A percentile compares a stretch with the other conserved stretches of the same genome.
These are phyloP conservation scores for Xylaria bambusicola DNA, from an alignment of 495 filamentous ascomycete species.

Conservation along the genomic window DNA sequence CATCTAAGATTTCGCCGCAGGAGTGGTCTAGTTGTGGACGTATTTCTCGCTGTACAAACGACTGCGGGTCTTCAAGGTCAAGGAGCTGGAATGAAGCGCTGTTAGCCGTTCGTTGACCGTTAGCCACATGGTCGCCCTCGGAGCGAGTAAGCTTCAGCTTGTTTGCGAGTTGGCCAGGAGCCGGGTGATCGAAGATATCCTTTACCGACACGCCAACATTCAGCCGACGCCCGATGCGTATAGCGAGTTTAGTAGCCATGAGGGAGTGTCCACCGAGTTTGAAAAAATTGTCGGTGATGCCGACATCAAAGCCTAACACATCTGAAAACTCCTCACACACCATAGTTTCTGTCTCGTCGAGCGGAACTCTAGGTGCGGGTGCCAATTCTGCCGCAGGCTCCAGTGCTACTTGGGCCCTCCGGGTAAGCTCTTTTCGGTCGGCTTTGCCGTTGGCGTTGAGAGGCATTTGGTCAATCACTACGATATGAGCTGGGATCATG, in stretches of 20 bases:
- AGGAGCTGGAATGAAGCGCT: slow-evolving; percentile 6
- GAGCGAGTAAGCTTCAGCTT: background rate
- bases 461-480: slow-evolving; percentile 36
- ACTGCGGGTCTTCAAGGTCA: background rate
- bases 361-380: background rate
- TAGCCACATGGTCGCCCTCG: background rate
- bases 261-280: slow-evolving; percentile 60
- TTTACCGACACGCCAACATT: slow-evolving; percentile 15
- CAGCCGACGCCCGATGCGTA: slow-evolving; percentile 14
- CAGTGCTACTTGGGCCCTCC: slow-evolving; percentile 3
- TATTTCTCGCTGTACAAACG: slow-evolving; percentile 10
- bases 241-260: slow-evolving; percentile 17
- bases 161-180: slow-evolving; percentile 9
- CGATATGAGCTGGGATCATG: slow-evolving; percentile 36
- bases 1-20: slow-evolving; percentile 1
- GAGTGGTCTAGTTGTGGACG: slow-evolving; percentile 7
- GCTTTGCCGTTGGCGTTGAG: slow-evolving; percentile 22
- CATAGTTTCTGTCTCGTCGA: slow-evolving; percentile 2
- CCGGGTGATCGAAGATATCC: slow-evolving; percentile 15
- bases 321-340: slow-evolving; percentile 10
- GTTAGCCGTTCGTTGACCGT: background rate
- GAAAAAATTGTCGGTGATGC: slow-evolving; percentile 62
- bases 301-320: slow-evolving; percentile 32
- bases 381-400: background rate
- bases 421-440: slow-evolving; percentile 18